Evolutionary conservation across 306 rosid species (phyloP).

Genomic region (Rosa lucieae): DNA sequence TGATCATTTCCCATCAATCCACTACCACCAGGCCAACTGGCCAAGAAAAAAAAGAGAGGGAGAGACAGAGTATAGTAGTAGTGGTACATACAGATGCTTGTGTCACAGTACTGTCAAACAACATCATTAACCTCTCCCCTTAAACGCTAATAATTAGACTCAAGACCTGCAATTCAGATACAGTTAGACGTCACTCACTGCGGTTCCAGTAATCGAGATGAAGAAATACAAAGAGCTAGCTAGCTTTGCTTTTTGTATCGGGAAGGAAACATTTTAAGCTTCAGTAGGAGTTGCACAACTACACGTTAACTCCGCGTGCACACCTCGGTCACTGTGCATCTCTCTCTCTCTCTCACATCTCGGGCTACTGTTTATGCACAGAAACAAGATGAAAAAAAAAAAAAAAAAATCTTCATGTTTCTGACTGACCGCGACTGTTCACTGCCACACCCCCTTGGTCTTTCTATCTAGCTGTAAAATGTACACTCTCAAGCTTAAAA

Average conservation of each 20-base stretch:
- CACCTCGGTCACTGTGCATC: background rate
- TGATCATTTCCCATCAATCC: conserved; percentile 28
- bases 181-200: background rate
- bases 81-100: background rate
- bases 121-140: background rate
- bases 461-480: conserved; percentile 14
- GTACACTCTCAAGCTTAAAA: conserved; percentile 36
- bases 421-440: conserved; percentile 23
- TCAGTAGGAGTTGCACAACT: conserved; percentile 46
- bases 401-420: conserved; percentile 18
- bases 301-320: conserved; percentile 58
- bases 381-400: background rate
- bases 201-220: background rate
- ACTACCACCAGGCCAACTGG: conserved; percentile 2
- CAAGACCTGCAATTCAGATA: conserved; percentile 1
- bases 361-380: conserved; percentile 16
- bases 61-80: background rate
- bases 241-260: conserved; percentile 21
- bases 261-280: conserved; percentile 50
- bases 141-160: background rate
- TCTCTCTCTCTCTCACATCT: conserved; percentile 28
- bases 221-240: background rate
- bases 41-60: background rate
- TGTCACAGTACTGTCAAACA: conserved; percentile 7
- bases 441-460: conserved; percentile 16